phyloP scores from a whole-genome alignment of 164 flowering plant species.

The Echeveria elegans region DNA sequence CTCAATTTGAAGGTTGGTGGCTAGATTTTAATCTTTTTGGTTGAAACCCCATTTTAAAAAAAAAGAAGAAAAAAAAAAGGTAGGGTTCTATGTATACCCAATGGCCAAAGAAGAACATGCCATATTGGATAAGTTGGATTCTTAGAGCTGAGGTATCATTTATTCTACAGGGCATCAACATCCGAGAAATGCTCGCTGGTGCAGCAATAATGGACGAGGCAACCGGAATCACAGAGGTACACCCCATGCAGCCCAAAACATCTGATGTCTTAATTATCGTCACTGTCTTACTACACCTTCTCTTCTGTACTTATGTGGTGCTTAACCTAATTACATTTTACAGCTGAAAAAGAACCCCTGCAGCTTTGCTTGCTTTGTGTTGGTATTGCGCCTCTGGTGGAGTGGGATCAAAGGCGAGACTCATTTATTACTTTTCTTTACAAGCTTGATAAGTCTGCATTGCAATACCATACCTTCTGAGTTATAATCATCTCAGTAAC shows the following conservation, averaged over 20 bases:
- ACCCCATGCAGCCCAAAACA: background rate
- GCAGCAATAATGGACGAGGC: slow-evolving; percentile 95
- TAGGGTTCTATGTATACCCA: no score
- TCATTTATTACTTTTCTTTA: slow-evolving; percentile 1
- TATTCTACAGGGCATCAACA: slow-evolving; percentile 61
- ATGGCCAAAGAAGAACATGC: background rate
- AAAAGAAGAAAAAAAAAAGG: no score
- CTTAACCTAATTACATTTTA: slow-evolving; percentile 9
- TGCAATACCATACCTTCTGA: background rate
- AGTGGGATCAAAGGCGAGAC: slow-evolving; percentile 80
- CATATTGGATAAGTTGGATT: background rate
- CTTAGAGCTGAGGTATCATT: slow-evolving; percentile 5
- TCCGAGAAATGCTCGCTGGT: slow-evolving; percentile 89
- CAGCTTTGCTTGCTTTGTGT: slow-evolving; percentile 86
- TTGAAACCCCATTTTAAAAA: no score
- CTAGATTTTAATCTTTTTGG: no score
- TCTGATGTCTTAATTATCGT: no score
- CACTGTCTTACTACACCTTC: no score
- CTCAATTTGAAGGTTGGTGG: slow-evolving; percentile 88
- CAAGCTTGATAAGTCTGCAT: background rate
- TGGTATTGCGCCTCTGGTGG: slow-evolving; percentile 98
- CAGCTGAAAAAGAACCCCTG: slow-evolving; percentile 76
- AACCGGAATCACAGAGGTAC: slow-evolving; percentile 64
- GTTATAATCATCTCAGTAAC: background rate
- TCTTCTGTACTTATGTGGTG: background rate